These are phyloP conservation scores for Rubia tinctorum DNA, from an alignment of 305 asterid species.

Conservation along the genomic window DNA sequence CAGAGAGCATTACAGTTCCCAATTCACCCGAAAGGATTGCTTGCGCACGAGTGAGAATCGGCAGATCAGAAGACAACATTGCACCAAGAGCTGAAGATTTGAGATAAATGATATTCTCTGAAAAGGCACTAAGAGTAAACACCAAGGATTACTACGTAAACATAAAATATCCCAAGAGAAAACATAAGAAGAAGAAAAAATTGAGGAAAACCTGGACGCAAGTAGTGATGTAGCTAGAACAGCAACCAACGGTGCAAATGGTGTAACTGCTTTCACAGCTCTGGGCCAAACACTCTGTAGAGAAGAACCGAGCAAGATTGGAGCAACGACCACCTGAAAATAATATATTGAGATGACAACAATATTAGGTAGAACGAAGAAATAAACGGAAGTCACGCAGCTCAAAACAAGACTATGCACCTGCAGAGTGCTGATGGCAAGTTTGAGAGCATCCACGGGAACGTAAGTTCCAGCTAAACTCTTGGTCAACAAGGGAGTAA, in stretches of 20 bases:
- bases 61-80: slow-evolving; percentile 44
- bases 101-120: slow-evolving; percentile 66
- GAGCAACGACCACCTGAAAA: slow-evolving; percentile 83
- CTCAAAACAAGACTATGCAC: slow-evolving; percentile 28
- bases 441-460: slow-evolving; percentile 63
- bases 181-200: not conserved
- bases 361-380: slow-evolving; percentile 2
- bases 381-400: not conserved
- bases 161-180: not conserved
- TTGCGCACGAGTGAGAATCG: slow-evolving; percentile 38
- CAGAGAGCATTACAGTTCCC: slow-evolving; percentile 65
- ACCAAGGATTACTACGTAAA: slow-evolving; percentile 8
- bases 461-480: slow-evolving; percentile 80
- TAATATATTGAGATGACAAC: not conserved
- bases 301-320: slow-evolving; percentile 74
- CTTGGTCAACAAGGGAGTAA: slow-evolving; percentile 72
- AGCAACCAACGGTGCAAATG: slow-evolving; percentile 77
- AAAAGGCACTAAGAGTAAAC: slow-evolving; percentile 53
- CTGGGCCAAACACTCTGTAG: slow-evolving; percentile 64
- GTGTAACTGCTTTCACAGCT: slow-evolving; percentile 47
- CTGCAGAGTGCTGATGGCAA: slow-evolving; percentile 88
- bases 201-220: slow-evolving; percentile 60
- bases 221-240: slow-evolving; percentile 70
- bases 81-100: slow-evolving; percentile 51
- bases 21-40: slow-evolving; percentile 54